Conservation (phyloP, 2,329 filamentous ascomycete species). For the Fusarium sp. region DNA sequence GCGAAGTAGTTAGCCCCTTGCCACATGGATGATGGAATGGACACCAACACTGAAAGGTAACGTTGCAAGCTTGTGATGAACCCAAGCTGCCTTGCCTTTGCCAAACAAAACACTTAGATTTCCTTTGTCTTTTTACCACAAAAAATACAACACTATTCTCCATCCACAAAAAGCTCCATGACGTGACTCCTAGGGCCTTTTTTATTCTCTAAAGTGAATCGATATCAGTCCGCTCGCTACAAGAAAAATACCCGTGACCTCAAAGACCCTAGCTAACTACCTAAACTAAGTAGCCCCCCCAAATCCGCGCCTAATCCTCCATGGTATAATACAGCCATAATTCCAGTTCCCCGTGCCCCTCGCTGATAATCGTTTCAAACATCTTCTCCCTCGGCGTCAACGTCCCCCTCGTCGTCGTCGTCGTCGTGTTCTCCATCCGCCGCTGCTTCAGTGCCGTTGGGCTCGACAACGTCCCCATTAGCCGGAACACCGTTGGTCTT, state of each 20-base stretch:
- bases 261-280: slow-evolving; percentile 1
- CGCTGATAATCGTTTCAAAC: slow-evolving; percentile 36
- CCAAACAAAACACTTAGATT: neutral
- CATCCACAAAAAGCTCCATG: slow-evolving; percentile 3
- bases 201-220: slow-evolving; percentile 19
- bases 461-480: slow-evolving; percentile 25
- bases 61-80: neutral
- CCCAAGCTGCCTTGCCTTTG: neutral
- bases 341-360: neutral
- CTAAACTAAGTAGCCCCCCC: slow-evolving; percentile 1
- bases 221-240: slow-evolving; percentile 35
- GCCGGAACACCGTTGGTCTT: slow-evolving; percentile 31
- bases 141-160: neutral
- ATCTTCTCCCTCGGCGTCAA: slow-evolving; percentile 50
- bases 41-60: neutral
- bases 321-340: slow-evolving; percentile 37
- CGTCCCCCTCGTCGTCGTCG: slow-evolving; percentile 37
- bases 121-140: neutral
- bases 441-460: slow-evolving; percentile 25
- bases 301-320: slow-evolving; percentile 24
- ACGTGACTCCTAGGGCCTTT: neutral
- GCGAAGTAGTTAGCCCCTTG: neutral
- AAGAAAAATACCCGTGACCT: slow-evolving; percentile 17
- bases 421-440: slow-evolving; percentile 17
- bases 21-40: neutral